Conservation (phyloP, 2,329 filamentous ascomycete genomes). For the Macrophomina pseudophaseolina region DNA sequence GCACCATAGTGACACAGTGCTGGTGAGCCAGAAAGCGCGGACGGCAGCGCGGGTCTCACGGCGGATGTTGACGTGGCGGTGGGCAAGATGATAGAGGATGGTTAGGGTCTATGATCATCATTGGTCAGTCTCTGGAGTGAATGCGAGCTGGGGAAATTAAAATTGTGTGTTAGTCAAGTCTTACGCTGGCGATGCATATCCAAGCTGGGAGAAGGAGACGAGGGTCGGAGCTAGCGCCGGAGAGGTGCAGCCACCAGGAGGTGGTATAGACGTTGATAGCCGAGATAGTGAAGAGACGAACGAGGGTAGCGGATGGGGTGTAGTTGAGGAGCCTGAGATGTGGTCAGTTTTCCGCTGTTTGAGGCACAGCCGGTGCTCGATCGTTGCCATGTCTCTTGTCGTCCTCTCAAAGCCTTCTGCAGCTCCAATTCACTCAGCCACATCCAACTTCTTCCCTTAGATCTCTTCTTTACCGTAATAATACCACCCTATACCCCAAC, state of each 20-base stretch:
- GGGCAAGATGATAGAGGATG: slow-evolving; percentile 75
- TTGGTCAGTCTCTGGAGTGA: no score
- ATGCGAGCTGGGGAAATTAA: slow-evolving; percentile 8
- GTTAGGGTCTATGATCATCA: slow-evolving; percentile 64
- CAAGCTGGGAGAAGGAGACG: slow-evolving; percentile 25
- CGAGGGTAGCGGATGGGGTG: slow-evolving; percentile 75
- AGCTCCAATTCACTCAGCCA: neutral
- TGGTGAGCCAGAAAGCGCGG: slow-evolving; percentile 75
- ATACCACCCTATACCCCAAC: no score
- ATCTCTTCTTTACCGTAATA: neutral
- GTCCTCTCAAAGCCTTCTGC: no score
- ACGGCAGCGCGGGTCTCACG: slow-evolving; percentile 80
- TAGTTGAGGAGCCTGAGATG: slow-evolving; percentile 77
- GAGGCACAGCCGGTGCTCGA: no score
- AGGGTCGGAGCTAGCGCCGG: slow-evolving; percentile 33
- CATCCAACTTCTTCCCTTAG: neutral
- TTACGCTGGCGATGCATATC: slow-evolving; percentile 56
- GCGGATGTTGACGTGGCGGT: slow-evolving; percentile 78
- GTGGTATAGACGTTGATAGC: slow-evolving; percentile 54
- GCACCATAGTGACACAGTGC: slow-evolving; percentile 75
- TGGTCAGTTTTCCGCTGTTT: neutral
- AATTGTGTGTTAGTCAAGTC: slow-evolving; percentile 29
- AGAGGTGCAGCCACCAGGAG: slow-evolving; percentile 31
- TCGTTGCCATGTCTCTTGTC: no score
- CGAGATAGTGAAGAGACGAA: slow-evolving; percentile 66